These are phyloP conservation scores for Buxus sempervirens DNA, from an alignment of 164 flowering plant genomes.

Conservation along the genomic window DNA sequence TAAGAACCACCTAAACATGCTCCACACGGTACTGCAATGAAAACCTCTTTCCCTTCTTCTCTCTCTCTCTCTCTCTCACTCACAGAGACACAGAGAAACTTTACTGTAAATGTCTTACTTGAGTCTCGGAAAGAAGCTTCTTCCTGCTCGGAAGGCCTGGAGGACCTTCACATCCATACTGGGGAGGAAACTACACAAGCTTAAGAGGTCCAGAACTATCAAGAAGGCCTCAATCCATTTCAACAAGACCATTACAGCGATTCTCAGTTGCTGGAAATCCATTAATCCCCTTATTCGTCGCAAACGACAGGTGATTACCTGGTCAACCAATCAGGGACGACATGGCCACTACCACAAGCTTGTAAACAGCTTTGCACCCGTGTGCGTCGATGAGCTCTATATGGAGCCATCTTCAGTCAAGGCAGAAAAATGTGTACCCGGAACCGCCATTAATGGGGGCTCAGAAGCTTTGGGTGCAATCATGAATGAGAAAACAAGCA, in stretches of 20 bases:
- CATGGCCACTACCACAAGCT: background rate
- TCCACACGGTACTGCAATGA: too few species aligned
- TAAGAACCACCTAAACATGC: too few species aligned
- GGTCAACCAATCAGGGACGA: background rate
- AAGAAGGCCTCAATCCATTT: conserved; percentile 16
- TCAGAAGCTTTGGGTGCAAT: too few species aligned
- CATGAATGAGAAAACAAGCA: background rate
- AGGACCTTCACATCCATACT: conserved; percentile 47
- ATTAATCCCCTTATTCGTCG: conserved; percentile 1
- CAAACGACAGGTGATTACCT: conserved; percentile 5
- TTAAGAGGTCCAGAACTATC: conserved; percentile 31
- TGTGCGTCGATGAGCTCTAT: conserved; percentile 51
- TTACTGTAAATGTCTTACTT: conserved; percentile 35
- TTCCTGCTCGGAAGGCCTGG: conserved; percentile 49
- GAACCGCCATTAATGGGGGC: background rate
- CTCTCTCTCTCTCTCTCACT: too few species aligned
- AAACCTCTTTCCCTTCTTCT: too few species aligned
- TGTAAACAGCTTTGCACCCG: conserved; percentile 27
- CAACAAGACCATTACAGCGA: conserved; percentile 4
- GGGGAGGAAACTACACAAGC: conserved; percentile 36
- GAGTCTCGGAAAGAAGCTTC: conserved; percentile 36
- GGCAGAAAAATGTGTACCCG: too few species aligned
- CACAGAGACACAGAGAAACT: background rate
- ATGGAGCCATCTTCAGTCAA: conserved; percentile 11
- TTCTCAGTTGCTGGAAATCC: conserved; percentile 3